Base-by-base conservation (phyloP, 257 asterid species). In the Solanum infundibuliforme region DNA sequence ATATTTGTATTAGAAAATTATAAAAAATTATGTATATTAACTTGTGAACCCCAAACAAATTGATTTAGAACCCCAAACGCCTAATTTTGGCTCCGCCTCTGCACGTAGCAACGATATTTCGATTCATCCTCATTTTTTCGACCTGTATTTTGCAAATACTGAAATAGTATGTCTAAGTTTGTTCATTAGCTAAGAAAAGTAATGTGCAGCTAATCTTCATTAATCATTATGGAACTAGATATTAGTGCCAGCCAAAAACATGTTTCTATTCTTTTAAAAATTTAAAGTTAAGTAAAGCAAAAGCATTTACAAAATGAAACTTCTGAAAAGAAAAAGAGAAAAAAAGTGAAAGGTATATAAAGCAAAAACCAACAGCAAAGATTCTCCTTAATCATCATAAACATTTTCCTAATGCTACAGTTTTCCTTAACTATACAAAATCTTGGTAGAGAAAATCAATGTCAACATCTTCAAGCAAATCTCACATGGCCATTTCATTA, bases 271-370 rank as follows among this genome's bases (percentile, higher is more conserved):
- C 39, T 43, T 79, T 43, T 43, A 43, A 79, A 79, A 79, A 79
- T 14, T 39, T 76, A 16, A 79, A 79, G 84, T 41, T 25, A 14
- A 27, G 5, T 13, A 79, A 79, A 81, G 68, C 85, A 27, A 81
- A 81, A 36, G 81, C 6, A 39, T 79, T 77, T 23, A 23, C 9
- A 34, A 74, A 88, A 90, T 88, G 92, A 92, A 91, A 92, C 86
- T 74, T 55, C 85, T 46, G 85, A 86, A 86, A 89, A 87, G 87
- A 87, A 82, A 79, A 87, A 79, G 89, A 74, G 48, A 58, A 46
- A 89, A 87, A 92, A 93, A 91, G 92, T 74, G 86, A 91, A 91
- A 91, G 93, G 43, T 35, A 87, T 29, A 74, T 77, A 88, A 90
- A 88, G 43, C 13, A 41, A 69, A 86, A 71, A 82, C 69, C 84